Evolutionary conservation across 202 grass and related monocot genomes (phyloP).

Genomic region (Saccharum hybrid): DNA sequence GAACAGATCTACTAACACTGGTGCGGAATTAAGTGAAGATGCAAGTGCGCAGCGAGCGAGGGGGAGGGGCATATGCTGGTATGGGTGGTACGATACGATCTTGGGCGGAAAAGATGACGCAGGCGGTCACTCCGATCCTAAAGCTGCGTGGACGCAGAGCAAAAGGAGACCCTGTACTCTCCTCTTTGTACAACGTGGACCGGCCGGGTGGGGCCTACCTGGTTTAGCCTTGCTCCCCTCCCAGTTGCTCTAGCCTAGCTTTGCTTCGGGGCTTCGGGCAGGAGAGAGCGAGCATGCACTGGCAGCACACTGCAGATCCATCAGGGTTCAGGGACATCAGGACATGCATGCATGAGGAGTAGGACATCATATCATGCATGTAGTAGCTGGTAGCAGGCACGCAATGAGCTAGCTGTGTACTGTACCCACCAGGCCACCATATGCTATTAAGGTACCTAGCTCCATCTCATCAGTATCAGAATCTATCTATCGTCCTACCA

Average conservation of each 20-base stretch:
- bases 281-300: too few relatives aligned
- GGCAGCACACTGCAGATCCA: constrained; percentile 18
- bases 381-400: constrained; percentile 1
- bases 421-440: neutral
- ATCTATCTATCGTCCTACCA: neutral
- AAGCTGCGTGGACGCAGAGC: constrained; percentile 35
- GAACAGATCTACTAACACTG: neutral
- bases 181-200: constrained; percentile 1
- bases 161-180: constrained; percentile 22
- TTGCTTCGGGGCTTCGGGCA: too few relatives aligned
- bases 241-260: neutral
- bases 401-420: neutral
- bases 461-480: too few relatives aligned
- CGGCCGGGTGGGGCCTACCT: constrained; percentile 14
- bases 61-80: neutral
- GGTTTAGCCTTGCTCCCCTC: neutral
- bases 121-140: constrained; percentile 27
- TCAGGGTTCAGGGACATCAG: neutral
- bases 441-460: neutral
- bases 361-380: neutral
- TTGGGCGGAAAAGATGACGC: constrained; percentile 24
- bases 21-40: constrained; percentile 13
- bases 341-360: neutral
- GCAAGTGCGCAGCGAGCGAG: neutral
- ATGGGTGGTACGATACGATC: neutral